Base-by-base conservation (phyloP, 306 rosid species). In the Inga leiocalycina region DNA sequence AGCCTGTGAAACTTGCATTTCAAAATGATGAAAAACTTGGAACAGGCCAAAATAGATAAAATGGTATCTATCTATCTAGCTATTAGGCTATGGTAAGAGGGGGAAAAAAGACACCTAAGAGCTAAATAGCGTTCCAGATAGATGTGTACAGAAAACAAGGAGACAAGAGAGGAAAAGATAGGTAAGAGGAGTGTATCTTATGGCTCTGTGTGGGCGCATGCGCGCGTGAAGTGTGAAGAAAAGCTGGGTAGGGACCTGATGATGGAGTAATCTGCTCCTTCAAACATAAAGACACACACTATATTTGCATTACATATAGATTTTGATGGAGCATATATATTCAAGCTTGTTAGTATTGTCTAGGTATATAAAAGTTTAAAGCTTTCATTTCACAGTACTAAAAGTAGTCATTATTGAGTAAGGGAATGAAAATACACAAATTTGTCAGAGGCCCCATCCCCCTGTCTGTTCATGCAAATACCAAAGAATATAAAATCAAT, bases 101-200 rank as follows among this genome's bases (percentile, higher is more conserved):
- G 2, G 0, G n/a, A 52, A 6, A 16, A 61, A 61, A 4, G 10
- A 12, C 70, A 64, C 8, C 19, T 64, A 32, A 79, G 66, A 32
- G 87, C 10, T 57, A 76, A 76, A 30, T 83, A 66, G 74, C 24
- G 4, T 76, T 65, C 70, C 19, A 72, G 13, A 77, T 24, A 72
- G 13, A 77, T 24, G 56, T 65, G 85, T 67, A 86, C 75, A 77
- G 65, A 34, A 80, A 88, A 85, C 20, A 77, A 85, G 67, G 46
- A 51, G 86, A 80, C 85, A 74, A 74, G 68, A 27, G 68, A 62
- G 68, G 68, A 78, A 34, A 17, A 54, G 14, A 83, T 35, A 43
- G 32, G 2, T 49, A 15, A 75, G 77, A 59, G 91, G 88, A 86
- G 89, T 88, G 88, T 86, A 20, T 72, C 77, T 24, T 27, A 56